Conservation (phyloP, 129 eudicot species). For the Apium graveolens region DNA sequence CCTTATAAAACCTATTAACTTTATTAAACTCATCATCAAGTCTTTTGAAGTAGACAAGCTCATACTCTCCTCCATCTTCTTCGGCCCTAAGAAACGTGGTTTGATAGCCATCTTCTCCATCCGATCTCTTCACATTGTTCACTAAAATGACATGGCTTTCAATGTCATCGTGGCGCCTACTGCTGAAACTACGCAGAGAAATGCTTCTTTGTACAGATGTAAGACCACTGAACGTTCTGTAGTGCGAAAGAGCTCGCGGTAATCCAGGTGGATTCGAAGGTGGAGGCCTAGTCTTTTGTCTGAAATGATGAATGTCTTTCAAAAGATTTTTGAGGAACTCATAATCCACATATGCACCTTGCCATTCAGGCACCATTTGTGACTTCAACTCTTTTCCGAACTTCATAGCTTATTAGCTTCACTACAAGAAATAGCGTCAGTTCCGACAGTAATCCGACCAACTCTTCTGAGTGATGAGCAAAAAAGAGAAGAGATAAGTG, state of each 20-base stretch:
- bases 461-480: not conserved
- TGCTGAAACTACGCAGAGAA: not conserved
- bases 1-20: constrained; percentile 36
- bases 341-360: constrained; percentile 50
- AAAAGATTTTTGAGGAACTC: constrained; percentile 28
- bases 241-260: constrained; percentile 13
- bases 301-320: constrained; percentile 30
- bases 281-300: constrained; percentile 10
- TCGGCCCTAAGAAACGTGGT: constrained; percentile 49
- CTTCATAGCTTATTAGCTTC: constrained; percentile 49
- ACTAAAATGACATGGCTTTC: constrained; percentile 13
- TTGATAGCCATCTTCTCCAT: constrained; percentile 11
- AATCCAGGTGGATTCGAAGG: constrained; percentile 3
- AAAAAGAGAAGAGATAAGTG: not conserved
- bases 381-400: constrained; percentile 47
- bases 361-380: constrained; percentile 78
- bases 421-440: too few relatives aligned
- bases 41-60: constrained; percentile 32
- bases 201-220: constrained; percentile 6
- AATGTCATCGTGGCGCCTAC: not conserved
- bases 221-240: constrained; percentile 54
- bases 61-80: constrained; percentile 60
- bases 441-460: too few relatives aligned
- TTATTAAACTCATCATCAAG: constrained; percentile 64
- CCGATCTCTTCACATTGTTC: not conserved